Evolutionary conservation across 768 basidiomycete genomes (phyloP).

Genomic region (Xanthoconium purpureum): DNA sequence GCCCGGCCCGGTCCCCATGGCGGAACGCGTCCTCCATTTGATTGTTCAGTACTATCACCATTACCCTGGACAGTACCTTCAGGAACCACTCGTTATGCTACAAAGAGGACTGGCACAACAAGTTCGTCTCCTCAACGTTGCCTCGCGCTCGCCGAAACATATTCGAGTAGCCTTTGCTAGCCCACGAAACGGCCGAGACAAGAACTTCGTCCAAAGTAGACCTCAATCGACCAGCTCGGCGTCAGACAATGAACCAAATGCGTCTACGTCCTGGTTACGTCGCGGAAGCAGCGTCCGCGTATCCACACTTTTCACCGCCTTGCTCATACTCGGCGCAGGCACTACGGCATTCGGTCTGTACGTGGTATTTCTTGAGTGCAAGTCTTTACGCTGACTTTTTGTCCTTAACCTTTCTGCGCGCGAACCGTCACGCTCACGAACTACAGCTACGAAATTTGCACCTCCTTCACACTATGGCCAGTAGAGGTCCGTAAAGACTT

Average conservation of each 20-base stretch:
- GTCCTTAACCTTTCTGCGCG: not conserved
- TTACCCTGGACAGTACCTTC: not conserved
- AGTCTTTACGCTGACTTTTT: not conserved
- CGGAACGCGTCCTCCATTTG: too few species aligned
- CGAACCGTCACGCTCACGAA: not conserved
- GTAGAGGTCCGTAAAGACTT: conserved; percentile 59
- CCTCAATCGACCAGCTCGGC: conserved; percentile 7
- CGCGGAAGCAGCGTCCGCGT: conserved; percentile 29
- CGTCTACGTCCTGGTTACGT: conserved; percentile 1
- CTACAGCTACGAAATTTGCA: conserved; percentile 54
- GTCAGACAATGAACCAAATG: not conserved
- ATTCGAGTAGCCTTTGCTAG: not conserved
- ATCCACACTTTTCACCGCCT: conserved; percentile 37
- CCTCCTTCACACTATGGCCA: conserved; percentile 64
- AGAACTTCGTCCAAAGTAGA: not conserved
- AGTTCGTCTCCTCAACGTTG: not conserved
- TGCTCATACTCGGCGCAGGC: conserved; percentile 38
- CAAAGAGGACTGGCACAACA: not conserved
- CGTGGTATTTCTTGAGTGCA: conserved; percentile 13
- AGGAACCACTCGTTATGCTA: not conserved
- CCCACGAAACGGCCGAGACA: not conserved
- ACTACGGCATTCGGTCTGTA: conserved; percentile 46
- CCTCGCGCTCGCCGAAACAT: not conserved
- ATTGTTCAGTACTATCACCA: too few species aligned
- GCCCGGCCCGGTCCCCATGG: too few species aligned